Conservation (phyloP, 192 early-diverging fungal genomes). For the Gigaspora rosea region DNA sequence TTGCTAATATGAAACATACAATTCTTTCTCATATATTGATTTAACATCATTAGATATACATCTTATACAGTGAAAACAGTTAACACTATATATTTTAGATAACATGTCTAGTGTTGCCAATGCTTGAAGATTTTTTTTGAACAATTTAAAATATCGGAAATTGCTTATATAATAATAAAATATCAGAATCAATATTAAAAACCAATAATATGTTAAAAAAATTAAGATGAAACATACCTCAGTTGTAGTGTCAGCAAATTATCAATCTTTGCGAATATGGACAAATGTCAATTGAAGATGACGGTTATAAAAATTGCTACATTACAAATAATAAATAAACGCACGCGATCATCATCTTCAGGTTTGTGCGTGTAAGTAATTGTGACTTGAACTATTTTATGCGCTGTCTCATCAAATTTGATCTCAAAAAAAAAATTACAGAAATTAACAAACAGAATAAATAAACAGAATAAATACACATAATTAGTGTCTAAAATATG, state of each 20-base stretch:
- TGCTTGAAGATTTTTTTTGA: slow-evolving; percentile 24
- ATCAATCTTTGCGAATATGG: slow-evolving; percentile 14
- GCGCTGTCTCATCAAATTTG: slow-evolving; percentile 3
- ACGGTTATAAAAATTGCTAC: background rate
- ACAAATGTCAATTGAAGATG: background rate
- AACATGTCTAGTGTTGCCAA: background rate
- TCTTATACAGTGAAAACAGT: slow-evolving; percentile 22
- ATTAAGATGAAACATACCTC: slow-evolving; percentile 12
- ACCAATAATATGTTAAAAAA: background rate
- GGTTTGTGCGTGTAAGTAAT: background rate
- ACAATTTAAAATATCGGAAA: slow-evolving; percentile 14
- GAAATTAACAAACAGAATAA: background rate
- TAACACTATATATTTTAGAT: background rate
- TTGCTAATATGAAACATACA: background rate
- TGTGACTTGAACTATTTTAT: slow-evolving; percentile 1
- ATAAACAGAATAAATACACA: too few species aligned
- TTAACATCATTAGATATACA: slow-evolving; percentile 17
- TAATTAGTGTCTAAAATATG: too few species aligned
- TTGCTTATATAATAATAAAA: background rate
- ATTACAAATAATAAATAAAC: background rate
- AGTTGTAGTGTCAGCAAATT: slow-evolving; percentile 26
- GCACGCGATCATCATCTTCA: background rate
- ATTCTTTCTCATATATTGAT: slow-evolving; percentile 29
- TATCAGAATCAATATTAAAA: background rate
- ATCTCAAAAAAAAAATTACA: slow-evolving; percentile 4